Evolutionary conservation across 495 filamentous ascomycete genomes (phyloP).

Genomic region (Podospora conica): DNA sequence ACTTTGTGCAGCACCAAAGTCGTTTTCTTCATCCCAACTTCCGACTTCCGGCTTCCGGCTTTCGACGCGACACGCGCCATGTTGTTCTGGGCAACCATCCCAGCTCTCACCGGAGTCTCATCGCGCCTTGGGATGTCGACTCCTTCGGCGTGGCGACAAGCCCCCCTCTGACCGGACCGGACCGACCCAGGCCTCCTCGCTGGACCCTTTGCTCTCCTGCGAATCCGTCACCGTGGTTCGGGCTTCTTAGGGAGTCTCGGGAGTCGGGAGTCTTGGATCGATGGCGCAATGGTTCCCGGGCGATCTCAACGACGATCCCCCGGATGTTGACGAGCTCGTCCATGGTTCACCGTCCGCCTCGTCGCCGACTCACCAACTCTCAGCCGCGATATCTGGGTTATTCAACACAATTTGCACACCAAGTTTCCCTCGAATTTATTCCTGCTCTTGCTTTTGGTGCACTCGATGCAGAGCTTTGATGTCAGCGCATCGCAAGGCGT

Average conservation of each 20-base stretch:
- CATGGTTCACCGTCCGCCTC: background rate
- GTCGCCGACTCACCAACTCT: background rate
- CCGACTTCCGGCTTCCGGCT: background rate
- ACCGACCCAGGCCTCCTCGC: background rate
- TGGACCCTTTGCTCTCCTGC: background rate
- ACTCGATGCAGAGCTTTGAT: background rate
- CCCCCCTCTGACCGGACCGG: background rate
- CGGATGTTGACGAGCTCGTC: background rate
- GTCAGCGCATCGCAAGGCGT: background rate
- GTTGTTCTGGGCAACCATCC: background rate
- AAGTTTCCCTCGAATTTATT: background rate
- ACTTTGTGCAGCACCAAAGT: background rate
- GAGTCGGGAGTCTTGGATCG: background rate
- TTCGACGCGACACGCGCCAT: background rate
- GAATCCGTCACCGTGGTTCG: background rate
- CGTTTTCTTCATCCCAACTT: background rate
- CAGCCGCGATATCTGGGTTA: background rate
- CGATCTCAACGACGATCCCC: background rate
- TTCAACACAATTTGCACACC: background rate
- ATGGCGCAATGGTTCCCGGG: background rate
- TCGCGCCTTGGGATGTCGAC: background rate
- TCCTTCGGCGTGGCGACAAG: background rate
- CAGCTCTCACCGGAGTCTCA: background rate
- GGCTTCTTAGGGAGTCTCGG: background rate
- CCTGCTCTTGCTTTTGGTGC: background rate